A percentile compares a stretch with the other conserved stretches of the same genome.
phyloP scores from a whole-genome alignment of 208 protist species.

The Leishmania major region DNA sequence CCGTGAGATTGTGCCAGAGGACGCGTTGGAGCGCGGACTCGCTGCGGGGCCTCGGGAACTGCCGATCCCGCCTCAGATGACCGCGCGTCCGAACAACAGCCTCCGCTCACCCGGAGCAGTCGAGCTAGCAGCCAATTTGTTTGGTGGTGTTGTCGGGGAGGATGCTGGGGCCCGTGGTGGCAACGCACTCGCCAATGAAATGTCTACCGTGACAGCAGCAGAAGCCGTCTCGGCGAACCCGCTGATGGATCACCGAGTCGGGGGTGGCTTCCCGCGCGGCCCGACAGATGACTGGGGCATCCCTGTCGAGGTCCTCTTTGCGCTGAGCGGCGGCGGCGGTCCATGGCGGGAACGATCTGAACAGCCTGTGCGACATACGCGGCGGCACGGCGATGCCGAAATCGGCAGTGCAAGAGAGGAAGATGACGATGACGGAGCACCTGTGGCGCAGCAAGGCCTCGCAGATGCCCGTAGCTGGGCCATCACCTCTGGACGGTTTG shows the following conservation, averaged over 20 bases:
- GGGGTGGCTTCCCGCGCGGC: conserved; percentile 53
- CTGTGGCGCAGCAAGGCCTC: background rate
- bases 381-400: background rate
- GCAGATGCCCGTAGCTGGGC: background rate
- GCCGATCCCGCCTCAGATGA: conserved; percentile 4
- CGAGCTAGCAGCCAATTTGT: background rate
- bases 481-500: background rate
- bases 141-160: background rate
- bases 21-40: background rate
- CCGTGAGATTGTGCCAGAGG: background rate
- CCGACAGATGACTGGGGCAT: conserved; percentile 65
- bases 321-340: conserved; percentile 20
- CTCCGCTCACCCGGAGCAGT: background rate
- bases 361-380: background rate
- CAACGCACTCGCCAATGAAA: background rate
- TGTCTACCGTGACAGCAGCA: conserved; percentile 1
- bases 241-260: conserved; percentile 29
- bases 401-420: background rate
- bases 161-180: background rate
- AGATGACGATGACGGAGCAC: background rate
- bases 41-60: background rate
- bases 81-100: background rate
- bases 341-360: background rate
- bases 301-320: conserved; percentile 49
- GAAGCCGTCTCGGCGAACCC: conserved; percentile 2